These are phyloP conservation scores for Rosa persica DNA, from an alignment of 306 rosid species.

Conservation along the genomic window DNA sequence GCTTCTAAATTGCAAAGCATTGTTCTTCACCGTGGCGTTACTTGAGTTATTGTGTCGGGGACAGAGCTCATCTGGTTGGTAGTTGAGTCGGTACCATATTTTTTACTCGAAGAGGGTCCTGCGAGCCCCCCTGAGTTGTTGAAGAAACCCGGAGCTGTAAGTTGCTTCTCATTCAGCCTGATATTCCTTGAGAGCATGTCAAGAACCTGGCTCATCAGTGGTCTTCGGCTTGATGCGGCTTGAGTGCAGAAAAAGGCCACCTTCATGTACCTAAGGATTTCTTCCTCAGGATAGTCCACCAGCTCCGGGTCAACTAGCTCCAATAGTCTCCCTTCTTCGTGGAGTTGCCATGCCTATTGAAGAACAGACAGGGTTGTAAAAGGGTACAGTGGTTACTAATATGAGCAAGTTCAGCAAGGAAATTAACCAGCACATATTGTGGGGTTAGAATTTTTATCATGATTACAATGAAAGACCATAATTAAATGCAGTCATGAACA, in stretches of 20 bases:
- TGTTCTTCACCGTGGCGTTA: constrained; percentile 59
- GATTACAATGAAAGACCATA: not conserved
- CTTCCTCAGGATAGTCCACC: constrained; percentile 60
- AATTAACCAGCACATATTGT: not conserved
- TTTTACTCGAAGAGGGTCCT: constrained; percentile 46
- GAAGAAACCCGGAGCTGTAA: constrained; percentile 79
- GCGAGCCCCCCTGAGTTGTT: constrained; percentile 33
- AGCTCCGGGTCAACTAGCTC: constrained; percentile 72
- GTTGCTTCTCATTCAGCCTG: constrained; percentile 65
- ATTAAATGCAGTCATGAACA: not conserved
- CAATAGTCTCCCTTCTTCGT: constrained; percentile 64
- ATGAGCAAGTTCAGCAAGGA: not conserved
- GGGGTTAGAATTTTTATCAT: not conserved
- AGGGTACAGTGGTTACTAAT: not conserved
- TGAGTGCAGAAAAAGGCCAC: constrained; percentile 93
- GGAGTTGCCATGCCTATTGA: constrained; percentile 84
- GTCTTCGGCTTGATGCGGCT: constrained; percentile 69
- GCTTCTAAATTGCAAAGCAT: not conserved
- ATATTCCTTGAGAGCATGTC: constrained; percentile 80
- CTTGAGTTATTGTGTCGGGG: constrained; percentile 46
- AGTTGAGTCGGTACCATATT: constrained; percentile 20
- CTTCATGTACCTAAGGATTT: constrained; percentile 72
- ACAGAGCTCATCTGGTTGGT: constrained; percentile 45
- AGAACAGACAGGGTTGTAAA: constrained; percentile 16
- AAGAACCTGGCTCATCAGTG: constrained; percentile 70